Evolutionary conservation across 2,329 filamentous ascomycete species (phyloP).

Genomic region (Cercospora sp.): DNA sequence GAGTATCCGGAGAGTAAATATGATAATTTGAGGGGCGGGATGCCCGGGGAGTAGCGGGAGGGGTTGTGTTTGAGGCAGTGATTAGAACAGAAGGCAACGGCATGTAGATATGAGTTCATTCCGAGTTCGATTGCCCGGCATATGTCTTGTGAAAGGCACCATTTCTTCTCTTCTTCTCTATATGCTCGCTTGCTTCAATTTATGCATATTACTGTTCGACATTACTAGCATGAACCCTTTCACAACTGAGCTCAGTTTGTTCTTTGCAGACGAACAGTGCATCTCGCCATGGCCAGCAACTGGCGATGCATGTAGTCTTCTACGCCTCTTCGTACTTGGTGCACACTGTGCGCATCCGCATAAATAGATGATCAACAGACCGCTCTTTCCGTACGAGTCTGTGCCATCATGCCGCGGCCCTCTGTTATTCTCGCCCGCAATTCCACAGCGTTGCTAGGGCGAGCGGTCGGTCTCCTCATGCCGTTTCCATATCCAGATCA

Average conservation of each 20-base stretch:
- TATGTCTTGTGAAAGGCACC: not conserved
- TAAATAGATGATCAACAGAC: not conserved
- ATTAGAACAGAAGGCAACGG: not conserved
- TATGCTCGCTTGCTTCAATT: not conserved
- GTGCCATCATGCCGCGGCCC: not conserved
- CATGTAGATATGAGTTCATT: not conserved
- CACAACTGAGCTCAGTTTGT: not conserved
- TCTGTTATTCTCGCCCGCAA: not conserved
- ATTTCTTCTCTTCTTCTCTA: too few species aligned
- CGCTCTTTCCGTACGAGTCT: not conserved
- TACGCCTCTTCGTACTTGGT: not conserved
- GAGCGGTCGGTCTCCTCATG: not conserved
- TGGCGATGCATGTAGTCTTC: not conserved
- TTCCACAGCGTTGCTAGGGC: not conserved
- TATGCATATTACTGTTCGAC: not conserved
- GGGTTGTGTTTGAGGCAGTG: not conserved
- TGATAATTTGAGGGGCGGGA: constrained; percentile 52
- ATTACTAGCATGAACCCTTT: not conserved
- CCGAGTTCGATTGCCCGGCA: not conserved
- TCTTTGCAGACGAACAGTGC: not conserved
- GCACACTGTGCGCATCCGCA: not conserved
- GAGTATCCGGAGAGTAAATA: constrained; percentile 55
- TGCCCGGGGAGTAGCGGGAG: constrained; percentile 36
- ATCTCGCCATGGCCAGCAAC: not conserved
- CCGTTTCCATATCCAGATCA: not conserved